A percentile compares a stretch with the other conserved stretches of the same genome.
These are phyloP conservation scores for Globisporangium rhizosaccharum DNA, from an alignment of 352 stramenopile genomes.

Conservation along the genomic window DNA sequence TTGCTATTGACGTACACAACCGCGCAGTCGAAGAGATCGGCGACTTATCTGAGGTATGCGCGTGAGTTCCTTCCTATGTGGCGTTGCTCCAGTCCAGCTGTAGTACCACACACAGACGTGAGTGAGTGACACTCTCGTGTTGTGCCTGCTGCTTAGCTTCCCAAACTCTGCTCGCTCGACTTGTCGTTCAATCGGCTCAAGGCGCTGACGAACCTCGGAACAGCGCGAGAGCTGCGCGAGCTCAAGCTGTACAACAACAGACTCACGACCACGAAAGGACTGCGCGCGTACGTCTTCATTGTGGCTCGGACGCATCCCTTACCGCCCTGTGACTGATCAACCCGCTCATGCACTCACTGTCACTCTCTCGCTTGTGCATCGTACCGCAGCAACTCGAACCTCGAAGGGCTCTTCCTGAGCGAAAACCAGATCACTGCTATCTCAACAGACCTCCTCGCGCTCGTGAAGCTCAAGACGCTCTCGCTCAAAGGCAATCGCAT, in stretches of 20 bases:
- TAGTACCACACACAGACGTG: not conserved
- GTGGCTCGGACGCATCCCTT: not conserved
- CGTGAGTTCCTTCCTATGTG: not conserved
- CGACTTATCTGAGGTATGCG: conserved; percentile 53
- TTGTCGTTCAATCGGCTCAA: conserved; percentile 74
- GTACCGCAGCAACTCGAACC: conserved; percentile 42
- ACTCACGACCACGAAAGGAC: conserved; percentile 39
- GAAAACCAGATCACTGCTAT: conserved; percentile 71
- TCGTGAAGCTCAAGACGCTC: conserved; percentile 66
- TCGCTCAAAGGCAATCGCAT: conserved; percentile 70
- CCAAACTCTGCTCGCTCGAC: conserved; percentile 68
- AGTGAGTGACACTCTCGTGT: not conserved
- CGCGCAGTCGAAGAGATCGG: conserved; percentile 49
- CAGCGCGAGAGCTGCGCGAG: conserved; percentile 54
- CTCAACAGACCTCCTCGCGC: conserved; percentile 45
- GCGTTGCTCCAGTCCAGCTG: not conserved
- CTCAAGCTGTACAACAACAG: conserved; percentile 83
- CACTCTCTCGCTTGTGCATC: not conserved
- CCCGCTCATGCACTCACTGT: not conserved
- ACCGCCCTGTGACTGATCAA: not conserved
- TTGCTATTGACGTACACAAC: conserved; percentile 73
- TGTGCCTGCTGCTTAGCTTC: conserved; percentile 30
- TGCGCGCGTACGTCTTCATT: conserved; percentile 33
- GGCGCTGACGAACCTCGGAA: conserved; percentile 51
- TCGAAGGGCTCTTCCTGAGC: conserved; percentile 63